phyloP scores from a whole-genome alignment of 176 grass and related monocot genomes.

The Calamus simplicifolius region DNA sequence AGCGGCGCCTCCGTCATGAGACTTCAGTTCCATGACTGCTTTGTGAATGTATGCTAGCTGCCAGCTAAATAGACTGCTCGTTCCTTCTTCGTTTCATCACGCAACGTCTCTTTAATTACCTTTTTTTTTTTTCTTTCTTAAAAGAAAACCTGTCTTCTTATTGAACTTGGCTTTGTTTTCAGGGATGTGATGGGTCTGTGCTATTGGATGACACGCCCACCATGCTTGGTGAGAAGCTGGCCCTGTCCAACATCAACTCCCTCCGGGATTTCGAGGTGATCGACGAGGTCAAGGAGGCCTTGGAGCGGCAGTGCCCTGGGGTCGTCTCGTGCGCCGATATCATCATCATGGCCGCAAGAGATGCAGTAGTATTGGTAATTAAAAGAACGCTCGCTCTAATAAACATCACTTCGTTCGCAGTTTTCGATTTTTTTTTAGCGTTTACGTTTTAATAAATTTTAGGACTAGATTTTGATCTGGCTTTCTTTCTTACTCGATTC shows the following conservation, averaged over 20 bases:
- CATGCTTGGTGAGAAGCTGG: slow-evolving; percentile 80
- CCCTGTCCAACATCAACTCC: slow-evolving; percentile 86
- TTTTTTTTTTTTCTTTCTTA: neutral
- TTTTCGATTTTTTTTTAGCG: too few species aligned
- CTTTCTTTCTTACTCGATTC: too few species aligned
- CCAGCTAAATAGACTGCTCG: too few species aligned
- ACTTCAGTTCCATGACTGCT: slow-evolving; percentile 99
- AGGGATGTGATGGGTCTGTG: slow-evolving; percentile 94
- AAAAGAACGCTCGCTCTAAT: too few species aligned
- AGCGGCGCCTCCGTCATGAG: slow-evolving; percentile 96
- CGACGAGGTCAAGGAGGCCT: slow-evolving; percentile 60
- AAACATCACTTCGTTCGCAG: too few species aligned
- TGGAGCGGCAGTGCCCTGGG: slow-evolving; percentile 64
- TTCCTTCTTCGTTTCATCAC: too few species aligned
- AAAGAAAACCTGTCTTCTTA: neutral
- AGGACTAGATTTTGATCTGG: too few species aligned
- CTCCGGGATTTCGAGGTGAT: slow-evolving; percentile 87
- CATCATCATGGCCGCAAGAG: slow-evolving; percentile 45
- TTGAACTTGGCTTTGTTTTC: too few species aligned
- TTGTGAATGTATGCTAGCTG: slow-evolving; percentile 64
- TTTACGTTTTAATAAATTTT: too few species aligned
- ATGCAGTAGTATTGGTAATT: slow-evolving; percentile 71
- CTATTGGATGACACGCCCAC: slow-evolving; percentile 69
- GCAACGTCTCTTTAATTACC: too few species aligned
- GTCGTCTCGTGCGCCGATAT: slow-evolving; percentile 57